Evolutionary conservation across 2,329 filamentous ascomycete genomes (phyloP).

Genomic region (Chrysosporium keratinophilum): DNA sequence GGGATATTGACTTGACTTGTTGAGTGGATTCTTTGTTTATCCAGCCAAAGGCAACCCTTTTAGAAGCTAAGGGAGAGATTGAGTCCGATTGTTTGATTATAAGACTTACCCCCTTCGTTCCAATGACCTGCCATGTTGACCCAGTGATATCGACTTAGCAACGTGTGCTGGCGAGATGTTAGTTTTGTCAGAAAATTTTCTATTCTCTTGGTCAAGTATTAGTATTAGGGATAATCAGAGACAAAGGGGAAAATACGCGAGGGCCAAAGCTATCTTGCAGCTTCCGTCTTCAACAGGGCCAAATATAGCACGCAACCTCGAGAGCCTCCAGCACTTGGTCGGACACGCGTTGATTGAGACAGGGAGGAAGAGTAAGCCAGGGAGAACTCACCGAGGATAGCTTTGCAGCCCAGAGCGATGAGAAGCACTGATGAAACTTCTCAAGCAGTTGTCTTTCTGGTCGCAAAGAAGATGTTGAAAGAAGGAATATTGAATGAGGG

Average conservation of each 20-base stretch:
- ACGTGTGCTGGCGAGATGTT: not conserved
- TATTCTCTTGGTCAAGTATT: not conserved
- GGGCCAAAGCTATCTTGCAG: not conserved
- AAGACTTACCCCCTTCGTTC: conserved; percentile 5
- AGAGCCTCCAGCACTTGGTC: not conserved
- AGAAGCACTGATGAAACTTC: not conserved
- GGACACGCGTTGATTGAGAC: not conserved
- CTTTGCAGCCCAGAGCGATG: not conserved
- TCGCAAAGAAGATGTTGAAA: not conserved
- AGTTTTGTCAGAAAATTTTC: not conserved
- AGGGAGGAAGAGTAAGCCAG: not conserved
- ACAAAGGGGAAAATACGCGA: not conserved
- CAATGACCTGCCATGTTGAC: conserved; percentile 7
- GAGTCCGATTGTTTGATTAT: not conserved
- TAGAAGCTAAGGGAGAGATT: not conserved
- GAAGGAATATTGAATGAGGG: not conserved
- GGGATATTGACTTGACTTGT: too few species aligned
- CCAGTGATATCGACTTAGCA: not conserved
- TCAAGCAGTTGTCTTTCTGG: not conserved
- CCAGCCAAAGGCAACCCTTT: not conserved
- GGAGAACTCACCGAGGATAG: not conserved
- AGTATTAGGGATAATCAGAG: not conserved
- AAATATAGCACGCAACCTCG: not conserved
- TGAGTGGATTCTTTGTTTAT: too few species aligned
- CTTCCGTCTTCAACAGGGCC: not conserved